Evolutionary conservation across 2,329 filamentous ascomycete genomes (phyloP).

Genomic region (Xylariales sp.): DNA sequence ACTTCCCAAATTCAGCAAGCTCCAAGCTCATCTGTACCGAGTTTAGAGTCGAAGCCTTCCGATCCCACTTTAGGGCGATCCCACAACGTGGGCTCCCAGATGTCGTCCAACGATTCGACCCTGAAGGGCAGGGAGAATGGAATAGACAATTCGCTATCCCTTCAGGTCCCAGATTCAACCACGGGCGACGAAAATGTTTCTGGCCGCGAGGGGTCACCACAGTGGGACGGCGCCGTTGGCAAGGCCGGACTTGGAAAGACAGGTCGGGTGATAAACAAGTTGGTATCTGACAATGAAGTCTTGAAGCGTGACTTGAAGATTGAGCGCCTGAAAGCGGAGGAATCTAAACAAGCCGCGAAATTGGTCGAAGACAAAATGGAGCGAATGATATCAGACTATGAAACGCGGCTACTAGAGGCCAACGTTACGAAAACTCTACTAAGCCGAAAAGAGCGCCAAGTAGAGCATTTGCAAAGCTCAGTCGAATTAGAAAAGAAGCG

Average conservation of each 20-base stretch:
- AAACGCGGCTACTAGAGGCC: slow-evolving; percentile 75
- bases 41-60: slow-evolving; percentile 46
- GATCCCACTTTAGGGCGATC: slow-evolving; percentile 35
- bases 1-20: slow-evolving; percentile 51
- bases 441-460: slow-evolving; percentile 78
- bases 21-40: slow-evolving; percentile 50
- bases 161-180: slow-evolving; percentile 54
- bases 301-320: slow-evolving; percentile 79
- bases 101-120: slow-evolving; percentile 43
- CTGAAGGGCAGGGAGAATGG: slow-evolving; percentile 41
- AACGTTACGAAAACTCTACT: slow-evolving; percentile 78
- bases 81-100: slow-evolving; percentile 39
- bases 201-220: slow-evolving; percentile 48
- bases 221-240: slow-evolving; percentile 75
- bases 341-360: slow-evolving; percentile 75
- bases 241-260: slow-evolving; percentile 79
- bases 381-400: slow-evolving; percentile 74
- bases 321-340: slow-evolving; percentile 73
- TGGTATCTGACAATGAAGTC: slow-evolving; percentile 83
- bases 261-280: slow-evolving; percentile 81
- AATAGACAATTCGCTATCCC: slow-evolving; percentile 37
- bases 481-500: slow-evolving; percentile 74
- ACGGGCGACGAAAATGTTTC: slow-evolving; percentile 46
- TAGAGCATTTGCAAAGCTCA: slow-evolving; percentile 73
- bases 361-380: slow-evolving; percentile 79